These are phyloP conservation scores for Suillus clintonianus DNA, from an alignment of 768 basidiomycete genomes.

Conservation along the genomic window DNA sequence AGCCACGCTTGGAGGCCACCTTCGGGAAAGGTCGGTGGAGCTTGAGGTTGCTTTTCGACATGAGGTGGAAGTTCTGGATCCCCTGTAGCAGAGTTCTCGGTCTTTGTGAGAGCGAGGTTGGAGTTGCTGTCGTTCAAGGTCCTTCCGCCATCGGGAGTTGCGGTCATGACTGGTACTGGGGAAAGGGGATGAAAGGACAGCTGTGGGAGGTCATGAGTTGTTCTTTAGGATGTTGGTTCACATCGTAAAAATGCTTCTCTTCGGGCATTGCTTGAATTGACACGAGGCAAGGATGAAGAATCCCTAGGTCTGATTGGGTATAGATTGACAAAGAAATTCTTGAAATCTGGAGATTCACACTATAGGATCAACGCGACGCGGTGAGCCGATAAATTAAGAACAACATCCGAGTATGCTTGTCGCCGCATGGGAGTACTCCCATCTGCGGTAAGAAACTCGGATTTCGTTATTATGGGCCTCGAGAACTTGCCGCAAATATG, in stretches of 20 bases:
- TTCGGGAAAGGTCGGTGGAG: too few relatives aligned
- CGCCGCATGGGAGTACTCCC: neutral
- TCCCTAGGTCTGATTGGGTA: neutral
- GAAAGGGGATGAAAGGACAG: constrained; percentile 2
- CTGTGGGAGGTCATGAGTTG: neutral
- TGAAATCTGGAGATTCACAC: neutral
- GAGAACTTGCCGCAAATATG: too few relatives aligned
- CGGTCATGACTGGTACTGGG: constrained; percentile 6
- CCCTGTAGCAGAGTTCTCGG: neutral
- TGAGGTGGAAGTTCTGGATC: neutral
- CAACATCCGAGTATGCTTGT: neutral
- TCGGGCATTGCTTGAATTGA: constrained; percentile 7
- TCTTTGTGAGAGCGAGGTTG: neutral
- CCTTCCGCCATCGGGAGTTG: neutral
- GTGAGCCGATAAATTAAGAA: constrained; percentile 4
- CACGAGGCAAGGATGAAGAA: constrained; percentile 3
- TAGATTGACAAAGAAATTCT: constrained; percentile 1
- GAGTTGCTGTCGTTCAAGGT: constrained; percentile 6
- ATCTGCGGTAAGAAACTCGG: too few relatives aligned
- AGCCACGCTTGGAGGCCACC: constrained; percentile 48
- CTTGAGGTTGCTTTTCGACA: too few relatives aligned
- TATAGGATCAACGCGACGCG: neutral
- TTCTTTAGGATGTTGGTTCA: constrained; percentile 15
- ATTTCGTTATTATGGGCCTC: too few relatives aligned
- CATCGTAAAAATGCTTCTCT: constrained; percentile 9